Evolutionary conservation across 2,329 filamentous ascomycete species (phyloP), one percentile per base, ranked within the genome.

Genomic region (Amesomyces nigricolor): DNA sequence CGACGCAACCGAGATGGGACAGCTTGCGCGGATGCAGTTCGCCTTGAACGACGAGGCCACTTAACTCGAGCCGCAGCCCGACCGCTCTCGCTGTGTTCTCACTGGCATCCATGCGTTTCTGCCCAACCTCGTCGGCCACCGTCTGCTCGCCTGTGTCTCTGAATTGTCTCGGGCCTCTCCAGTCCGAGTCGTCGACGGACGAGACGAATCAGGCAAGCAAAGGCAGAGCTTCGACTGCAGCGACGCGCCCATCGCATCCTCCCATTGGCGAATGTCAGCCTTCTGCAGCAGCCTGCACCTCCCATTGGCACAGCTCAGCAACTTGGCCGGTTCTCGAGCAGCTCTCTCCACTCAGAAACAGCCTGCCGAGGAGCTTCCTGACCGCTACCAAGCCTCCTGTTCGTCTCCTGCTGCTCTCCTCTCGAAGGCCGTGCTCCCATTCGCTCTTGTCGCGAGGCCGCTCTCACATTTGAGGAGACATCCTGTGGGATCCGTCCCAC

Each of bases 41-140:
- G 52, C 26, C 30, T 13, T 13, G n/a, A 17, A 30, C 42, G 19
- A 30, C 51, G 22, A 45, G 29, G 30, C 48, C 14, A 14, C 35
- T 52, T 42, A 42, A 39, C 52, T 39, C 39, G 29, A 45, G n/a
- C 39, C 17, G 50, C 46, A n/a, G 51, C 56, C 51, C 55, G 47
- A 56, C 37, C 37, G 19, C 38, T 22, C 32, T 35, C 32, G 9
- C 32, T 35, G 32, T 26, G 7, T 47, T 45, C 40, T 53, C 30
- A 10, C n/a, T 54, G 43, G 30, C 47, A 56, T 54, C 51, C 54
- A 64, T 64, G 62, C 62, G 62, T 64, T 54, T 61, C 62, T 64
- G 61, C 62, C 62, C 62, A 63, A 64, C 57, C 50, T 51, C 54
- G 8, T 16, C 40, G 32, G 14, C 13, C 29, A 16, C 16, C 39